Evolutionary conservation across 495 filamentous ascomycete species (phyloP), one percentile per base, ranked within the genome.

Genomic region (Aspergillus cristatus): DNA sequence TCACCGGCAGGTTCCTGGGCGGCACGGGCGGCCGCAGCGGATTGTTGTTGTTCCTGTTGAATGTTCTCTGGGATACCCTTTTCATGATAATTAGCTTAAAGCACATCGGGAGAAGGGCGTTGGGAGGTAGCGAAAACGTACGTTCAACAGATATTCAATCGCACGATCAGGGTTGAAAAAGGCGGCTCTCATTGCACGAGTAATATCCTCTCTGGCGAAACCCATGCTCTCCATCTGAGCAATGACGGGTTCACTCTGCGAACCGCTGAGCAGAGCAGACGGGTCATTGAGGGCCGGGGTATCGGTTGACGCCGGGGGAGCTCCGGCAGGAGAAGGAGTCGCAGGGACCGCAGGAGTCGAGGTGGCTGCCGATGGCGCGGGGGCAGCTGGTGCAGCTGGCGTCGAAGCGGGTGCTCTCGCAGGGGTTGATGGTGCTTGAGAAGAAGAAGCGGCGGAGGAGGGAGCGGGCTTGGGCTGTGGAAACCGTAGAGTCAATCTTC

Each of bases 211-310:
- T 48, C 89, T 68, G 33, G 81, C 72, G 48, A 97, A 98, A 3
- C 91, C 91, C 91, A 98, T 98, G 35, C 76, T 78, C 65, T 95
- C 87, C 86, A 98, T 94, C 55, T 89, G 85, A n/a, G 79, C 70
- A 56, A 95, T 84, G n/a, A 86, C 86, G 37, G 78, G 76, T 36
- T 86, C 79, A 40, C 87, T 76, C 51, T 90, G 78, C 42, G 76
- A 60, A 29, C 90, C 91, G 61, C 93, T 76, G n/a, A 85, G 70
- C 46, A 97, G 70, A 8, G 87, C 76, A 18, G 84, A 93, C 13
- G 84, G 77, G 45, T 86, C 84, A 53, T 77, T 78, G 53, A 84
- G 84, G 18, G 64, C 62, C 20, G 20, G 20, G 14, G 67, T 44
- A n/a, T 42, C 28, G 22, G 61, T 43, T 10, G 61, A 50, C 37